Base-by-base conservation (phyloP, 2,329 filamentous ascomycete species). In the Pleomassaria siparia region DNA sequence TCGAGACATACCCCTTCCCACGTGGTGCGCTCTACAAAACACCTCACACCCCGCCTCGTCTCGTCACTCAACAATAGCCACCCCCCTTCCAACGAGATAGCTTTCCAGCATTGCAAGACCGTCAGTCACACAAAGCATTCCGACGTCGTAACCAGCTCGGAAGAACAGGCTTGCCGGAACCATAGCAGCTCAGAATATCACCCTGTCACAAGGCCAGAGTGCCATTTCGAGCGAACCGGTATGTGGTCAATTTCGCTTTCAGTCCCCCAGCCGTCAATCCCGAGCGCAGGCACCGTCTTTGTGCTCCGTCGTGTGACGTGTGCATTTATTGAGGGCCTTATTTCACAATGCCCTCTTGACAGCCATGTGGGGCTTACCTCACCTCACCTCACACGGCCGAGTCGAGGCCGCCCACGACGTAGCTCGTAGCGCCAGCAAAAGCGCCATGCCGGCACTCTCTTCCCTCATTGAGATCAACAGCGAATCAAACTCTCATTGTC, bases 161-260 rank as follows among this genome's bases (percentile, higher is more conserved):
- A 35, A 35, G 7, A 4, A 16, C 32, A 35, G 32, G 15, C 32
- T 16, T 37, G 35, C 15, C n/a, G 35, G 35, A 21, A n/a, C 5
- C 35, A 37, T 37, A 22, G n/a, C 35, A n/a, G 7, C 16, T 24
- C 25, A 33, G 20, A 35, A 28, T 16, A 44, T 18, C 30, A 7
- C 24, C 3, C 29, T 44, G 41, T 21, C 15, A 26, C 30, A 30
- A 12, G 29, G 20, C 40, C 8, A 21, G 26, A 21, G 41, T 33
- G 41, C 41, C 22, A 44, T 35, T 44, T 28, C 2, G 20, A 21
- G n/a, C 20, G 11, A 20, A 9, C 20, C 32, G 41, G 41, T 44
- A 44, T 12, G 41, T 44, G 41, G 18, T 40, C 15, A 39, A 16
- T 16, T 26, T 45, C 32, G 4, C 33, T 39, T 32, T 40, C 33